Percentiles rank a stretch among this genome's conserved stretches.
These are phyloP conservation scores for Fusarium multiceps DNA, from an alignment of 2,329 filamentous ascomycete species.

Conservation along the genomic window DNA sequence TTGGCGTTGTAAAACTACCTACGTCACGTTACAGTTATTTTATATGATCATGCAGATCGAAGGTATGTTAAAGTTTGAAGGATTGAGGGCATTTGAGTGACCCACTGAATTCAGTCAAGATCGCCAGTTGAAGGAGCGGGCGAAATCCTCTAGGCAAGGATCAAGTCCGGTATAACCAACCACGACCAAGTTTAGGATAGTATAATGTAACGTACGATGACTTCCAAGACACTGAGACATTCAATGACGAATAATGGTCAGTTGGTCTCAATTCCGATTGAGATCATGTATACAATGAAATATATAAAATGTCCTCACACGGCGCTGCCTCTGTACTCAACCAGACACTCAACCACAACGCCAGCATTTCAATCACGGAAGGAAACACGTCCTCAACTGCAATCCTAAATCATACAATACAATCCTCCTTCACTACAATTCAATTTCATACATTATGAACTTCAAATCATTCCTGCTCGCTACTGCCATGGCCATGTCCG, in stretches of 20 bases:
- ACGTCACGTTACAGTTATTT: not conserved
- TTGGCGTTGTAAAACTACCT: not conserved
- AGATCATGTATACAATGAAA: fast-evolving
- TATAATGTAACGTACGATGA: not conserved
- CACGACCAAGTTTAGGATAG: not conserved
- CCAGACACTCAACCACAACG: not conserved
- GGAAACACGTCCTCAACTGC: fast-evolving
- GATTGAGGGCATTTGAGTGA: fast-evolving
- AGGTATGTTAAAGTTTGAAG: not conserved
- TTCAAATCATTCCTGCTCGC: not conserved
- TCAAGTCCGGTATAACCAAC: not conserved
- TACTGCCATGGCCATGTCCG: not conserved
- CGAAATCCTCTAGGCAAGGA: not conserved
- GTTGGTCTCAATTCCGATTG: fast-evolving
- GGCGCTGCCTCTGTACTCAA: fast-evolving
- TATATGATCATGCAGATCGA: not conserved
- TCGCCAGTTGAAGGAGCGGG: not conserved
- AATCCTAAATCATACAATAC: not conserved
- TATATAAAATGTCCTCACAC: not conserved
- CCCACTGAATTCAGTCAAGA: not conserved
- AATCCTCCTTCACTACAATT: fast-evolving
- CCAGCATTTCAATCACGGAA: not conserved
- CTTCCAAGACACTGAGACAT: not conserved
- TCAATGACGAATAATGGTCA: not conserved
- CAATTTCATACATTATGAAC: not conserved